These are phyloP conservation scores for Pseudofabraea citricarpa DNA, from an alignment of 2,329 filamentous ascomycete species.

Conservation along the genomic window DNA sequence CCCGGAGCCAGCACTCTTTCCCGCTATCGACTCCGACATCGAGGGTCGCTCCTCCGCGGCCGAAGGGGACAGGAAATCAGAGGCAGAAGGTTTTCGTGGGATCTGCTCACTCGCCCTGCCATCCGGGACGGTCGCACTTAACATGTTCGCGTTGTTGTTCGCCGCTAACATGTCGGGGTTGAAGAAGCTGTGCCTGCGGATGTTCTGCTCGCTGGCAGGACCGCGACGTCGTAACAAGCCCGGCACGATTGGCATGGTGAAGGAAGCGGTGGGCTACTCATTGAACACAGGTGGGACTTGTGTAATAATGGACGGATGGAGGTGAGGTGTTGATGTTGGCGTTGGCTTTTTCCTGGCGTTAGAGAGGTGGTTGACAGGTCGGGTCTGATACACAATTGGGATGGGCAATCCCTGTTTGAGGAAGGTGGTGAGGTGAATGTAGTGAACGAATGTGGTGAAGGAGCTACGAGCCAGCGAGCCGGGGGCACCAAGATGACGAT, in stretches of 20 bases:
- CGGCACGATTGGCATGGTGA: conserved; percentile 23
- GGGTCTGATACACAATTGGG: background rate
- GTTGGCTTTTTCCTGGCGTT: too few species aligned
- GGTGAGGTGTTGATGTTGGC: too few species aligned
- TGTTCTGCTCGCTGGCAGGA: conserved; percentile 21
- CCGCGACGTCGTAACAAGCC: conserved; percentile 24
- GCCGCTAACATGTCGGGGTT: conserved; percentile 14
- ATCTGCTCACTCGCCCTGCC: conserved; percentile 29
- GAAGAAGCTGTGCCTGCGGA: conserved; percentile 27
- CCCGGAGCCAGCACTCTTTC: conserved; percentile 9
- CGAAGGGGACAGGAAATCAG: conserved; percentile 21
- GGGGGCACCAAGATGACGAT: too few species aligned
- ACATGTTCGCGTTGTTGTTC: conserved; percentile 2
- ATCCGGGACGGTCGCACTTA: conserved; percentile 12
- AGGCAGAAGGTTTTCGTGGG: conserved; percentile 22
- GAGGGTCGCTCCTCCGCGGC: conserved; percentile 8
- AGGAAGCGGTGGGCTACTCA: background rate
- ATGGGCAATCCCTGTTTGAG: background rate
- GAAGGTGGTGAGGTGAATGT: background rate
- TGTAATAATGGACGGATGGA: background rate
- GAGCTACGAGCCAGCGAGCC: background rate
- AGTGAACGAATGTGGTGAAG: background rate
- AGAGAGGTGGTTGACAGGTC: background rate
- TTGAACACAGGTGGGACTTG: background rate
- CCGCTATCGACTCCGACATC: conserved; percentile 12